Conservation (phyloP, 2,329 filamentous ascomycete species). For the Aureobasidium namibiae region DNA sequence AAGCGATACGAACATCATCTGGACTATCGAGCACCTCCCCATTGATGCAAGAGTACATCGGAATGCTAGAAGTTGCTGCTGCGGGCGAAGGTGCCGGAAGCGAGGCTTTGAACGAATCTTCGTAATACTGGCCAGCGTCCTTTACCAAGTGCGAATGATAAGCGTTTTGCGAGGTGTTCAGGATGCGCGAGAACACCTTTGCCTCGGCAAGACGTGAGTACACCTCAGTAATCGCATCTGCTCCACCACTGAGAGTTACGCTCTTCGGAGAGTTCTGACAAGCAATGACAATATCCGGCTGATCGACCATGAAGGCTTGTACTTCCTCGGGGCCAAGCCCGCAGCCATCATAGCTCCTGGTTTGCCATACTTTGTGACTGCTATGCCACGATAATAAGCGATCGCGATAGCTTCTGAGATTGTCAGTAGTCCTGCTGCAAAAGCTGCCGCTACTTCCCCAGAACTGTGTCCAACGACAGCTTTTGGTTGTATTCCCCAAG, state of each 20-base stretch:
- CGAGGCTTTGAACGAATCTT: neutral
- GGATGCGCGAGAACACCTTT: neutral
- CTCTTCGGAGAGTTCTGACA: neutral
- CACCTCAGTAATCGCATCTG: neutral
- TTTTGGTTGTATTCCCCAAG: slow-evolving; percentile 18
- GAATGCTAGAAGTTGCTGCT: neutral
- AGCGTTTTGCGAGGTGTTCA: neutral
- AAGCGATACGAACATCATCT: neutral
- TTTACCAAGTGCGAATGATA: neutral
- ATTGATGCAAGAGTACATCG: neutral
- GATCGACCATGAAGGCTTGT: neutral
- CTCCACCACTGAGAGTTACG: neutral
- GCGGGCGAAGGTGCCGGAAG: neutral
- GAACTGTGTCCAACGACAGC: slow-evolving; percentile 23
- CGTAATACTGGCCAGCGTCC: neutral
- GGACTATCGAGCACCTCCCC: neutral
- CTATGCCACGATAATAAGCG: neutral
- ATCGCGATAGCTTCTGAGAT: neutral
- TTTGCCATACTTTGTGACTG: neutral
- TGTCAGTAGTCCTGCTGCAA: slow-evolving; percentile 16
- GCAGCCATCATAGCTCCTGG: slow-evolving; percentile 30
- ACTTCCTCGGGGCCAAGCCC: slow-evolving; percentile 13
- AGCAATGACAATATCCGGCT: neutral
- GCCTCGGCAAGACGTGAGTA: too few relatives aligned
- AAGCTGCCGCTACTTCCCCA: slow-evolving; percentile 28